Evolutionary conservation across 1,284 basidiomycete genomes (phyloP), one percentile per base, ranked within the genome.

Genomic region (Apiotrichum porosum): DNA sequence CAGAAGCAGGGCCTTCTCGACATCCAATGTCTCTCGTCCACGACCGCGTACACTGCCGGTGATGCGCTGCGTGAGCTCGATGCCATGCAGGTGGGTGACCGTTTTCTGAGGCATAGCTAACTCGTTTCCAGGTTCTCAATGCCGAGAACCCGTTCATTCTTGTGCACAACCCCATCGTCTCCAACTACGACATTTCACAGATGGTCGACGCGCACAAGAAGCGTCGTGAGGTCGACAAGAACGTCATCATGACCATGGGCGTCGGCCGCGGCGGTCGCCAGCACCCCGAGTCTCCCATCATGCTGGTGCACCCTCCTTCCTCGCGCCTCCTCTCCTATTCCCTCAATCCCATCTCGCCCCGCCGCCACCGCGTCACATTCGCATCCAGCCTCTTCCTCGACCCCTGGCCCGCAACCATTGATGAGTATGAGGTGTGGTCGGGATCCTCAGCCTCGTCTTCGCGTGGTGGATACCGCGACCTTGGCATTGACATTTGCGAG

Each of bases 41-140:
- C 88, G 47, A 84, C 88, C 63, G 92, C 91, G 2, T 86, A 85
- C 69, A 91, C 91, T 2, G 84, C 89, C 0, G 94, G 95, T 13
- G 95, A 98, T 71, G 92, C 92, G 26, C 83, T 99, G 79, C 84
- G 95, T 53, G 93, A 98, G 72, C 84, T 97, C 58, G 97, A 98
- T 75, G 87, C 86, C 43, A 87, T 88, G 72, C 55, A 58, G 44
- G 65, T 66, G 48, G 54, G 66, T 53, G 33, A 23, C 14, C n/a
- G n/a, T n/a, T n/a, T n/a, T n/a, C 19, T 6, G 9, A 2, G 1
- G 17, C 17, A 28, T 31, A 6, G 9, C 6, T 22, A 26, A 33
- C 48, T 48, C 22, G 44, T 30, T 56, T 64, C 47, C 84, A 91
- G 60, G 81, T 98, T 62, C 85, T 98, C 62, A 88, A 89, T 23